These are phyloP conservation scores for Colletotrichum spinosum DNA, from an alignment of 2,329 filamentous ascomycete species.

Conservation along the genomic window DNA sequence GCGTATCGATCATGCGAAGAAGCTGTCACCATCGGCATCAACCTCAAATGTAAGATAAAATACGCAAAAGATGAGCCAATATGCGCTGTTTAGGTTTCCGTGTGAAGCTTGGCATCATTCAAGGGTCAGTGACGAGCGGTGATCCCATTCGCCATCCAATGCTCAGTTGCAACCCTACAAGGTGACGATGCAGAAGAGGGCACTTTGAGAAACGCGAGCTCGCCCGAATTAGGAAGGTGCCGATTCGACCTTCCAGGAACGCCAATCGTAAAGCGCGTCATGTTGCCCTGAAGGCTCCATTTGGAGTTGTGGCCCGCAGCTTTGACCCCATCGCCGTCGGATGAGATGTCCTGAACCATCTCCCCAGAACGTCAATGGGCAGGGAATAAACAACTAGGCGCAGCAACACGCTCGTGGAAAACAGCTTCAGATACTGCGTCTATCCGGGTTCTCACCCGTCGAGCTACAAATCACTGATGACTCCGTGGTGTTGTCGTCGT, in stretches of 20 bases:
- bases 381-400: not conserved
- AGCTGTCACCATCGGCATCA: too few relatives aligned
- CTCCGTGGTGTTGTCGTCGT: not conserved
- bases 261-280: not conserved
- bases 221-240: constrained; percentile 10
- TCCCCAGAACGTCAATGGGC: not conserved
- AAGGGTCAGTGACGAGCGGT: constrained; percentile 1
- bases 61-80: constrained; percentile 9
- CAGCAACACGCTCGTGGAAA: not conserved
- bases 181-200: too few relatives aligned
- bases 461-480: not conserved
- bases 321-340: not conserved
- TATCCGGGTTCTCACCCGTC: constrained; percentile 15
- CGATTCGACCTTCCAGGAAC: not conserved
- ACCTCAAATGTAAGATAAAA: not conserved
- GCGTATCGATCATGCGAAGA: too few relatives aligned
- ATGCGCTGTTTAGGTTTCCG: constrained; percentile 12
- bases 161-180: not conserved
- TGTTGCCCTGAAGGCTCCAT: not conserved
- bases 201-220: not conserved
- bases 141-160: not conserved
- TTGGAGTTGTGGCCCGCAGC: not conserved
- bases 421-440: not conserved
- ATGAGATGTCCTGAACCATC: not conserved
- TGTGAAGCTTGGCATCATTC: constrained; percentile 7